A percentile compares a stretch with the other conserved stretches of the same genome.
Conservation (phyloP, 2,329 filamentous ascomycete genomes). For the Colletotrichum australisinense region DNA sequence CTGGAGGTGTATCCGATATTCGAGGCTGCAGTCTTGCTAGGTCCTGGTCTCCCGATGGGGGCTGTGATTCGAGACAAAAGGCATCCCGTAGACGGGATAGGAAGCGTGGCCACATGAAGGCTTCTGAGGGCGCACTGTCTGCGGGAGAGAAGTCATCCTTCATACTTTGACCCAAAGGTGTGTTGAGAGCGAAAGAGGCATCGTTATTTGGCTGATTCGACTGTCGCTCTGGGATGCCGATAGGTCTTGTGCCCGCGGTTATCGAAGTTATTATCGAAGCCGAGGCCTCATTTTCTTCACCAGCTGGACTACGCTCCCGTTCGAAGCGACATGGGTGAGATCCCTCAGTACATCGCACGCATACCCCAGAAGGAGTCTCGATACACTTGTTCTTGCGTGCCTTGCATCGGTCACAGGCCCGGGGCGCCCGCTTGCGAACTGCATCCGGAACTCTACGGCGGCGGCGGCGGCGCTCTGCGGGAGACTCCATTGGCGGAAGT, state of each 20-base stretch:
- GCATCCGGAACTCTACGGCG: constrained; percentile 46
- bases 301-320: not conserved
- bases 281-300: not conserved
- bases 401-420: constrained; percentile 50
- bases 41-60: constrained; percentile 36
- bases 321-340: constrained; percentile 40
- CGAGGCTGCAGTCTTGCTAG: constrained; percentile 38
- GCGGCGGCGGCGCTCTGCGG: constrained; percentile 21
- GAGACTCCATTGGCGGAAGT: constrained; percentile 18
- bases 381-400: constrained; percentile 49
- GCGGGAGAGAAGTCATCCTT: constrained; percentile 28
- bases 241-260: not conserved
- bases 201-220: not conserved
- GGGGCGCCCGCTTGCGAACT: constrained; percentile 46
- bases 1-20: constrained; percentile 26
- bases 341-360: constrained; percentile 42
- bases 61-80: constrained; percentile 42
- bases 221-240: not conserved
- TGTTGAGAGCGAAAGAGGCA: not conserved
- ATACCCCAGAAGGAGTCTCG: constrained; percentile 40
- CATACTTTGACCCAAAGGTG: not conserved
- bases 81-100: constrained; percentile 41
- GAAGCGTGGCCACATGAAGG: constrained; percentile 43
- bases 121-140: constrained; percentile 32
- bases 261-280: constrained; percentile 13